phyloP scores from a whole-genome alignment of 2,329 filamentous ascomycete genomes.

The Cryphonectria naterciae region DNA sequence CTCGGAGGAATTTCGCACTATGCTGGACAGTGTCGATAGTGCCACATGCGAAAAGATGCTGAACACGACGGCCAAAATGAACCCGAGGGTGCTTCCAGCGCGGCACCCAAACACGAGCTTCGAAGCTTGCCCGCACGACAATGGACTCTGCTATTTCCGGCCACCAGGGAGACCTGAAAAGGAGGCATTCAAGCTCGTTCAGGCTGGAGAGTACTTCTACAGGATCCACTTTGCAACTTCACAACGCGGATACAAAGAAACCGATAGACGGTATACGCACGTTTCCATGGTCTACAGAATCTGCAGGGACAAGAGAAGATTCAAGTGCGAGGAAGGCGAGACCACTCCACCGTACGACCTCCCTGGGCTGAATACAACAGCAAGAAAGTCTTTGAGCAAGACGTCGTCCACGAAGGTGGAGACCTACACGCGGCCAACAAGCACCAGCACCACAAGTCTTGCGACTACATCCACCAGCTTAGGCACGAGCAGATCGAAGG shows the following conservation, averaged over 20 bases:
- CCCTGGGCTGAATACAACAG: neutral
- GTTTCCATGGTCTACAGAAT: constrained; percentile 11
- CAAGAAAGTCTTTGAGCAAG: neutral
- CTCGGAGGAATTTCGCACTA: neutral
- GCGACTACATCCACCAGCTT: neutral
- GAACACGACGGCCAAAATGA: neutral
- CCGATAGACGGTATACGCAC: neutral
- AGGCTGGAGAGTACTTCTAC: constrained; percentile 8
- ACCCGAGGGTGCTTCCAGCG: constrained; percentile 6
- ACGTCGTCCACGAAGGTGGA: neutral
- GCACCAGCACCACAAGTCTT: neutral
- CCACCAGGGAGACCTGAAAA: neutral
- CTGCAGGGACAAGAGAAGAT: constrained; percentile 1
- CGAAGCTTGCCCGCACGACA: constrained; percentile 15
- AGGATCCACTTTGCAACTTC: constrained; percentile 17
- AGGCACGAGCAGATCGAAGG: neutral
- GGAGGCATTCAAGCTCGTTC: constrained; percentile 19
- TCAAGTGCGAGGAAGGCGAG: neutral
- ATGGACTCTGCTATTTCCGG: constrained; percentile 24
- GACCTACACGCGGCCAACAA: neutral
- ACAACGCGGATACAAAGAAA: neutral
- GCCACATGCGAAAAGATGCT: constrained; percentile 13
- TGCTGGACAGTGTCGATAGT: neutral
- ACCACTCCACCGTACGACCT: neutral
- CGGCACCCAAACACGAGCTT: constrained; percentile 13